A percentile compares a stretch with the other conserved stretches of the same genome.
phyloP scores from a whole-genome alignment of 1,284 basidiomycete species.

The Retiboletus flavoniger region DNA sequence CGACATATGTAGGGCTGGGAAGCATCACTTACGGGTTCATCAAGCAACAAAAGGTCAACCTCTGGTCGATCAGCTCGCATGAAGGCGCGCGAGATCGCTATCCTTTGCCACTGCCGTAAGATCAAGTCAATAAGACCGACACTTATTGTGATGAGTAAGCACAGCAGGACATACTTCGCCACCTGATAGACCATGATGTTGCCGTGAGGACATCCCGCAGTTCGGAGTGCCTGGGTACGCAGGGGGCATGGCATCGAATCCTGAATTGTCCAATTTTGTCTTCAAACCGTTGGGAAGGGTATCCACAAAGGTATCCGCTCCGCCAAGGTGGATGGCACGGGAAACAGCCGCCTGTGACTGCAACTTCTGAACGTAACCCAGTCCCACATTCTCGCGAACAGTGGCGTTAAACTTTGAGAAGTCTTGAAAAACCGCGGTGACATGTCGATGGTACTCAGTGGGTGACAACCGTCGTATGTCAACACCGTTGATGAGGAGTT shows the following conservation, averaged over 20 bases:
- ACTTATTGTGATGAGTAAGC: constrained; percentile 20
- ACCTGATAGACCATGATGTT: constrained; percentile 68
- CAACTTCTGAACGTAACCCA: constrained; percentile 66
- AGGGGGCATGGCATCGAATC: constrained; percentile 52
- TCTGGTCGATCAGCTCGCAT: constrained; percentile 75
- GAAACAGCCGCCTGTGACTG: constrained; percentile 52
- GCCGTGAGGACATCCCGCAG: constrained; percentile 30
- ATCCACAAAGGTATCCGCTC: constrained; percentile 61
- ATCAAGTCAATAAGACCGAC: constrained; percentile 14
- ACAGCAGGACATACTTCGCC: constrained; percentile 57
- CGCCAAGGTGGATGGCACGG: constrained; percentile 62
- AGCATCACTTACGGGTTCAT: constrained; percentile 62
- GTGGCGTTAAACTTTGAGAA: constrained; percentile 76
- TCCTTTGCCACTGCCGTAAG: constrained; percentile 72
- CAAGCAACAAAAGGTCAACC: constrained; percentile 76
- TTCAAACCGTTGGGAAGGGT: constrained; percentile 64
- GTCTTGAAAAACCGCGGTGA: constrained; percentile 79
- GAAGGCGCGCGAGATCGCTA: constrained; percentile 80
- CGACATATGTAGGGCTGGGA: constrained; percentile 16
- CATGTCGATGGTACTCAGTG: constrained; percentile 65
- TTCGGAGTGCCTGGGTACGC: constrained; percentile 24
- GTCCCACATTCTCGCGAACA: constrained; percentile 73
- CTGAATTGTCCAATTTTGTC: constrained; percentile 63
- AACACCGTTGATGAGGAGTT: constrained; percentile 64
- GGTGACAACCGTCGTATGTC: constrained; percentile 65